Percentiles rank a stretch among this genome's conserved stretches.
These are phyloP conservation scores for Cutaneotrichosporon mucoides DNA, from an alignment of 1,284 basidiomycete genomes.

Conservation along the genomic window DNA sequence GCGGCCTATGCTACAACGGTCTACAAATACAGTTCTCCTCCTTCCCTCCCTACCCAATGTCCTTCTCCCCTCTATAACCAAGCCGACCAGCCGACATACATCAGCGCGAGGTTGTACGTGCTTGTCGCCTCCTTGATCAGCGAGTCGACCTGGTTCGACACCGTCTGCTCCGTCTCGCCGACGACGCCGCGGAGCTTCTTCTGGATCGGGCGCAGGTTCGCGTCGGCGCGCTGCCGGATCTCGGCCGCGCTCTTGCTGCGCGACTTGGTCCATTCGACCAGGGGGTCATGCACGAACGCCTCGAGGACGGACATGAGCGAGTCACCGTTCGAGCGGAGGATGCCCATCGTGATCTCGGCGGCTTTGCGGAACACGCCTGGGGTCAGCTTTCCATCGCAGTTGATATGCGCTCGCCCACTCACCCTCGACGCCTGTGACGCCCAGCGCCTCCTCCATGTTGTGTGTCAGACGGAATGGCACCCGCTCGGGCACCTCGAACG, in stretches of 20 bases:
- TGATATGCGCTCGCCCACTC: constrained; percentile 14
- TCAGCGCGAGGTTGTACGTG: constrained; percentile 58
- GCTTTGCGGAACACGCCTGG: constrained; percentile 85
- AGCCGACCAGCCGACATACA: constrained; percentile 71
- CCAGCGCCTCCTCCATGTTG: constrained; percentile 89
- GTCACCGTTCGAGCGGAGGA: constrained; percentile 87
- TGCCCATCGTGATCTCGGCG: constrained; percentile 83
- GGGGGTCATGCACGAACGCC: constrained; percentile 94
- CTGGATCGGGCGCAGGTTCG: constrained; percentile 71
- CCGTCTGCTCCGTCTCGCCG: constrained; percentile 56
- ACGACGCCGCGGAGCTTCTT: constrained; percentile 74
- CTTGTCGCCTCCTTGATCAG: constrained; percentile 83
- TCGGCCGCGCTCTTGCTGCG: constrained; percentile 20
- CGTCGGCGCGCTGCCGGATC: constrained; percentile 63
- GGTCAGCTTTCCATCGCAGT: background rate
- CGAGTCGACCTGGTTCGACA: constrained; percentile 80
- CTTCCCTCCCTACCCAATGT: too few species aligned
- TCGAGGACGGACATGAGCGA: constrained; percentile 94
- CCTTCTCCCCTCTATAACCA: constrained; percentile 55
- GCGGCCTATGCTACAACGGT: too few species aligned
- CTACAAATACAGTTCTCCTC: too few species aligned
- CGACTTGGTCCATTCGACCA: constrained; percentile 86
- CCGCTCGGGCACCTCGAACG: constrained; percentile 82
- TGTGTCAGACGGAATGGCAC: constrained; percentile 96
- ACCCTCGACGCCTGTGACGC: constrained; percentile 92